phyloP scores from a whole-genome alignment of 768 basidiomycete species.

The Hygrocybe punicea region DNA sequence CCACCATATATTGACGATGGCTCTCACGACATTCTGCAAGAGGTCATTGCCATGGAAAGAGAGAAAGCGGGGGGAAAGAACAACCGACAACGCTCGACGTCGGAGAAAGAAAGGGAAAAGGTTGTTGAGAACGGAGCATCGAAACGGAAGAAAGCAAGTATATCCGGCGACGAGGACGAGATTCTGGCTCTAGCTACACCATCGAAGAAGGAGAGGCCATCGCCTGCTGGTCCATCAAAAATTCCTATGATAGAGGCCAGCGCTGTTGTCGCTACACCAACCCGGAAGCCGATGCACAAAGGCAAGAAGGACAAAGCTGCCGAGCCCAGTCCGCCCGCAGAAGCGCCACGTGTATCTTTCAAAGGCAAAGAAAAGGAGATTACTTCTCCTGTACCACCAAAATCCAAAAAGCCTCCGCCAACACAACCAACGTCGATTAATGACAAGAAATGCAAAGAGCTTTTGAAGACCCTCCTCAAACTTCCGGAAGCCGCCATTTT shows the following conservation, averaged over 20 bases:
- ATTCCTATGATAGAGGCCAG: constrained; percentile 25
- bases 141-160: constrained; percentile 56
- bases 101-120: constrained; percentile 40
- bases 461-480: constrained; percentile 57
- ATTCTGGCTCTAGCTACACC: constrained; percentile 61
- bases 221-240: constrained; percentile 39
- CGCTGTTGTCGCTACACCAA: constrained; percentile 24
- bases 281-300: constrained; percentile 22
- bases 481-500: constrained; percentile 73
- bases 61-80: constrained; percentile 48
- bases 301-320: constrained; percentile 46
- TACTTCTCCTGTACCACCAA: constrained; percentile 39
- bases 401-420: constrained; percentile 21
- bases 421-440: constrained; percentile 55
- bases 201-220: constrained; percentile 53
- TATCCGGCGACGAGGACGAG: constrained; percentile 45
- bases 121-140: constrained; percentile 39
- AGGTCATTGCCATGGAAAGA: constrained; percentile 76
- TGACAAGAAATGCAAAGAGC: constrained; percentile 77
- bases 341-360: constrained; percentile 42
- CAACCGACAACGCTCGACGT: constrained; percentile 39
- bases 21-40: constrained; percentile 76
- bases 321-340: constrained; percentile 19
- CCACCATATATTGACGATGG: constrained; percentile 75
- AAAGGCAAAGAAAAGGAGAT: constrained; percentile 79